Evolutionary conservation across 495 filamentous ascomycete genomes (phyloP).

Genomic region (Talaromyces thailandensis): DNA sequence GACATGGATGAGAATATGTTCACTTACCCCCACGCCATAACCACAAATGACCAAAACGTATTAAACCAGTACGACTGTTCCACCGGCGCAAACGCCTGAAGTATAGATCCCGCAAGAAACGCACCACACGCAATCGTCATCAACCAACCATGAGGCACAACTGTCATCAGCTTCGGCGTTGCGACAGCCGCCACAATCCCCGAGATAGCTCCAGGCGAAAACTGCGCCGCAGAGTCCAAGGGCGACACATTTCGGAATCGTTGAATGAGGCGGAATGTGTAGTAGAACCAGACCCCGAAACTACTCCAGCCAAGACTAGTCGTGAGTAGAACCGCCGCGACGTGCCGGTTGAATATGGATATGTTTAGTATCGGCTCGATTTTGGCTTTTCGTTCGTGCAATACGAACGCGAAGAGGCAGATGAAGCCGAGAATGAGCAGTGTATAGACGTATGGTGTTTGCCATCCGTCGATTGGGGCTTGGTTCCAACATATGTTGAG

Average conservation of each 20-base stretch:
- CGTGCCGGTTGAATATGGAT: conserved; percentile 10
- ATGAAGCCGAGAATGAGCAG: conserved; percentile 31
- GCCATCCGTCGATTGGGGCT: conserved; percentile 36
- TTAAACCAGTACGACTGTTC: conserved; percentile 21
- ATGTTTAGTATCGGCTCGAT: not conserved
- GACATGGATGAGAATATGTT: not conserved
- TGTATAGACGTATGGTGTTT: conserved; percentile 33
- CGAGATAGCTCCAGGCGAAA: conserved; percentile 24
- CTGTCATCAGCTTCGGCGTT: conserved; percentile 27
- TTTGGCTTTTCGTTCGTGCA: not conserved
- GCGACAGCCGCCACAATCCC: conserved; percentile 24
- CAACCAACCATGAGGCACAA: conserved; percentile 24
- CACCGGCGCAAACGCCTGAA: conserved; percentile 18
- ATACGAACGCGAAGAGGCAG: conserved; percentile 19
- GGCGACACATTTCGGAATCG: conserved; percentile 18
- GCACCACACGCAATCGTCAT: conserved; percentile 33
- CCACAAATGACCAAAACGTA: not conserved
- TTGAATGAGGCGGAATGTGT: conserved; percentile 27
- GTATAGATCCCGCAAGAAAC: conserved; percentile 26
- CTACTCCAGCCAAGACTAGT: conserved; percentile 25
- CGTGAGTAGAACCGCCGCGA: conserved; percentile 25
- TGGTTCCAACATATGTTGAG: conserved; percentile 46
- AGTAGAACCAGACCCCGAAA: conserved; percentile 37
- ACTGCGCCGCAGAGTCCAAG: conserved; percentile 22
- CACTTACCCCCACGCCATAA: not conserved